Percentiles rank a stretch among this genome's conserved stretches.
Conservation (phyloP, 1,139 yeast genomes). For the Debaryomycetaceae sp. region DNA sequence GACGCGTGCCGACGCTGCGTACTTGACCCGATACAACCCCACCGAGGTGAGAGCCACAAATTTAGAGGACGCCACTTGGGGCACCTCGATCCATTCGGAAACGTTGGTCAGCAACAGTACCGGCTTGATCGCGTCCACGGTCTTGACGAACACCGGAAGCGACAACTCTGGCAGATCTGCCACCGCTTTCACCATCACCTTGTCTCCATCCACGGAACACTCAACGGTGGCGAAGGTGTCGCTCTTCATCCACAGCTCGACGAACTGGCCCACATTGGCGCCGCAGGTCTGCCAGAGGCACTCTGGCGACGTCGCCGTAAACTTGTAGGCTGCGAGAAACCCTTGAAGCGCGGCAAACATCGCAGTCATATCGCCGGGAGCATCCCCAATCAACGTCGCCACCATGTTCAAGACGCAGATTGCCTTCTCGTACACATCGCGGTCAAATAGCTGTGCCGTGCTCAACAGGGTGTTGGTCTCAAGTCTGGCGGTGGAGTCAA, state of each 20-base stretch:
- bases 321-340: constrained; percentile 35
- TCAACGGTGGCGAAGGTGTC: constrained; percentile 56
- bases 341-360: constrained; percentile 36
- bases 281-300: constrained; percentile 52
- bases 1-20: constrained; percentile 10
- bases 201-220: constrained; percentile 18
- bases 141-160: background rate
- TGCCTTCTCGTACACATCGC: constrained; percentile 61
- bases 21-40: constrained; percentile 41
- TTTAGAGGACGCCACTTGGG: background rate
- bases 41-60: constrained; percentile 12
- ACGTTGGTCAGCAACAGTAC: background rate
- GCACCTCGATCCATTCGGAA: background rate
- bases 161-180: too few relatives aligned
- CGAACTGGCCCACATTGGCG: constrained; percentile 35
- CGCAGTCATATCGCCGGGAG: constrained; percentile 12
- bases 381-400: constrained; percentile 37
- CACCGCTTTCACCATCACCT: background rate
- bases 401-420: constrained; percentile 56
- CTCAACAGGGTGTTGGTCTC: constrained; percentile 9
- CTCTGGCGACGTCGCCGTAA: constrained; percentile 43
- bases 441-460: constrained; percentile 42
- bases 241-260: constrained; percentile 56
- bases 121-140: background rate
- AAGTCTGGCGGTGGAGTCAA: background rate